phyloP scores from a whole-genome alignment of 2,329 filamentous ascomycete genomes.

The Beauveria australis region DNA sequence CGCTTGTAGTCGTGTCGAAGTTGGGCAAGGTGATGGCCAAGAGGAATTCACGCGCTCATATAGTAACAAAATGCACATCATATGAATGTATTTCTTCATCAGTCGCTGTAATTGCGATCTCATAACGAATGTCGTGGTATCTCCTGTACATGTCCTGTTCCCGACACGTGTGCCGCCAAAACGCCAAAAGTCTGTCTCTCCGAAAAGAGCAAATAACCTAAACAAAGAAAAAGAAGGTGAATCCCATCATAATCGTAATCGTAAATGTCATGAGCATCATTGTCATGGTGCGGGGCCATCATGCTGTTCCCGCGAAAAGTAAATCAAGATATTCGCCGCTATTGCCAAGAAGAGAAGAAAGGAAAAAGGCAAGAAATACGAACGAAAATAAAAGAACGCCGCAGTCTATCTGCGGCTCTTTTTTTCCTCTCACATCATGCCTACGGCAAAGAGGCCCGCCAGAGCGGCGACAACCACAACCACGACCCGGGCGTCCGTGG shows the following conservation, averaged over 20 bases:
- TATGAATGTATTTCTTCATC: neutral
- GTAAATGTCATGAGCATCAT: neutral
- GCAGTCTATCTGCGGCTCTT: no score
- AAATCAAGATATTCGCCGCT: neutral
- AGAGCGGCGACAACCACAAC: constrained; percentile 15
- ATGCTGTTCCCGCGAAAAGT: neutral
- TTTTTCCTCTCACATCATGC: constrained; percentile 15
- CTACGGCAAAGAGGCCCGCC: constrained; percentile 19
- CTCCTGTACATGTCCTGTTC: neutral
- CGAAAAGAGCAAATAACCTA: neutral
- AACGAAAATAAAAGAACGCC: no score
- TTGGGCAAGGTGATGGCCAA: no score
- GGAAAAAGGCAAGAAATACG: neutral
- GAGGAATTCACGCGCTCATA: no score
- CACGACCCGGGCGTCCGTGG: constrained; percentile 17
- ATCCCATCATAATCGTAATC: neutral
- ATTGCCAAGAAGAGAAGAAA: neutral
- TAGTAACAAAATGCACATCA: neutral
- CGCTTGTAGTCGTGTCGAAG: no score
- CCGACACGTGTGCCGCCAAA: neutral
- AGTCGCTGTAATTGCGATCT: neutral
- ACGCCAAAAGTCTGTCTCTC: neutral
- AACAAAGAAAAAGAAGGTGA: neutral
- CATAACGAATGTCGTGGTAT: constrained; percentile 12
- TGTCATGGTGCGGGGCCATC: neutral